Evolutionary conservation across 2,329 filamentous ascomycete genomes (phyloP), one percentile per base, ranked within the genome.

Genomic region (Dothistroma pini): DNA sequence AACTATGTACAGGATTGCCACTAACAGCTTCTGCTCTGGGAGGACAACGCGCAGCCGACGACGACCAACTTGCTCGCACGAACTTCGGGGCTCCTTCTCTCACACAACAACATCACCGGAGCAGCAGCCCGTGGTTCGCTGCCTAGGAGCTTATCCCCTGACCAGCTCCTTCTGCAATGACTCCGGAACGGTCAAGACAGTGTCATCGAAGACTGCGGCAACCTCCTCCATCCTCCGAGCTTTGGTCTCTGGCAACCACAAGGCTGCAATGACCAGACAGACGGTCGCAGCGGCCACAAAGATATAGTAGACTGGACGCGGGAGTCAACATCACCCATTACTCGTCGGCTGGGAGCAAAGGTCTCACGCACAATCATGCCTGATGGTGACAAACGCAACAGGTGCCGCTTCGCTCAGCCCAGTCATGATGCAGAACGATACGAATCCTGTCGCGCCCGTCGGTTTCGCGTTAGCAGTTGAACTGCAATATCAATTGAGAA

Each of bases 341-440:
- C 8, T 41, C 4, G 19, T 51, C 22, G 7, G 14, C 29, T 11
- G 25, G 11, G 10, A 51, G n/a, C 29, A 7, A 25, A 11, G 48
- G 9, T 51, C 47, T 19, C 3, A 60, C 48, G 47, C 35, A 60
- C 56, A 62, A 62, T 83, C 84, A 62, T 84, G 79, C 22, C 75
- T 68, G 61, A 85, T 84, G 50, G 78, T 83, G 22, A 78, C 79
- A 64, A 84, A 84, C 0, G 82, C 82, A 54, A 76, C 82, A 0
- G 82, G 82, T 0, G 81, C 82, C 1, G 66, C 65, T 59, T 67
- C 63, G 19, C 63, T 67, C 12, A 69, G 71, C 5, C 74, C 80
- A 34, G 84, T 82, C 62, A 84, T 84, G 5, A 59, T 31, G 5
- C 53, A 22, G n/a, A 59, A 57, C 19, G 34, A 54, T 4, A 35